These are phyloP conservation scores for Yamadazyma aaseri DNA, from an alignment of 1,139 yeast genomes.

Conservation along the genomic window DNA sequence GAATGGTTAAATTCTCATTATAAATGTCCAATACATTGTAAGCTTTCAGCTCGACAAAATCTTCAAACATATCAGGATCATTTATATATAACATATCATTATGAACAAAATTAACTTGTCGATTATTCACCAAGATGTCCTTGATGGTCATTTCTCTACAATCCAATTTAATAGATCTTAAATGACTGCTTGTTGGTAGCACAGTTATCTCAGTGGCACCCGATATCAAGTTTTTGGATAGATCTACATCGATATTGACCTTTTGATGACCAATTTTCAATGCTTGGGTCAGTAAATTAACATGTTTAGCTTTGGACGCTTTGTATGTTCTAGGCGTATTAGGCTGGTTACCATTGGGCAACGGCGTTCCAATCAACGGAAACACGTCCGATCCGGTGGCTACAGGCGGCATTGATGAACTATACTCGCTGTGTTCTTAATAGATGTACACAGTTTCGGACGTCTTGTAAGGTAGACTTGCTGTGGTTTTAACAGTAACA, in stretches of 20 bases:
- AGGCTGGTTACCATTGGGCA: conserved; percentile 11
- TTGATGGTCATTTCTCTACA: conserved; percentile 74
- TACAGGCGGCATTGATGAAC: conserved; percentile 22
- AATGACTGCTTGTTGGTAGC: conserved; percentile 61
- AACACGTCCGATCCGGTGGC: conserved; percentile 14
- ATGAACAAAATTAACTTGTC: conserved; percentile 36
- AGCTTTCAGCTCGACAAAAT: conserved; percentile 12
- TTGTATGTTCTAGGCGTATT: conserved; percentile 22
- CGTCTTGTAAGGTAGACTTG: no score
- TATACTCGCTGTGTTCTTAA: background rate
- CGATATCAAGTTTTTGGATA: conserved; percentile 48
- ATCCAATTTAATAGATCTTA: conserved; percentile 67
- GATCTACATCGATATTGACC: conserved; percentile 64
- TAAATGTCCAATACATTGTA: conserved; percentile 43
- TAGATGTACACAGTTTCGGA: no score
- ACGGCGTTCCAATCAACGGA: conserved; percentile 13
- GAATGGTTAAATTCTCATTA: conserved; percentile 42
- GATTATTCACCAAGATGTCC: conserved; percentile 59
- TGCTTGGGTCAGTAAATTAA: conserved; percentile 34
- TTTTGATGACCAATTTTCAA: conserved; percentile 69
- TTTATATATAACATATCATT: conserved; percentile 40
- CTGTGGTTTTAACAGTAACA: no score
- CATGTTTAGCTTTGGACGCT: conserved; percentile 20
- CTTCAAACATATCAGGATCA: conserved; percentile 27
- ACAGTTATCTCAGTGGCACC: conserved; percentile 86